These are phyloP conservation scores for Solanum sitiens DNA, from an alignment of 257 asterid species.

Conservation along the genomic window DNA sequence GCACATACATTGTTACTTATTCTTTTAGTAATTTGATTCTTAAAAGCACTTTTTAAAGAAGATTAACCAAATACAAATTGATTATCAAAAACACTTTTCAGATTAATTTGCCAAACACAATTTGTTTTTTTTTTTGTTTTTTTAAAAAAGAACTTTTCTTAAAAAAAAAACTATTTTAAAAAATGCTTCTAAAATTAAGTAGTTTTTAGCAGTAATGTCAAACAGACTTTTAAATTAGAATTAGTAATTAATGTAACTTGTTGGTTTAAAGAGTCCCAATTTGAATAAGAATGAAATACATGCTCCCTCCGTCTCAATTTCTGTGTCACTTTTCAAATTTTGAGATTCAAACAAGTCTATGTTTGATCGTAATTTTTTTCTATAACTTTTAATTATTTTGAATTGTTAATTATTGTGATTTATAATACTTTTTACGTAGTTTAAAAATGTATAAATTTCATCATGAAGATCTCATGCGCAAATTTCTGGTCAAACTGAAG, in stretches of 20 bases:
- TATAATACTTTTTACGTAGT: no score
- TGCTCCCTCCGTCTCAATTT: background rate
- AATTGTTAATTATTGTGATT: background rate
- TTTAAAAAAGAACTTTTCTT: no score
- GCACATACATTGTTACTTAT: background rate
- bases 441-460: background rate
- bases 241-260: background rate
- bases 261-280: background rate
- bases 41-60: no score
- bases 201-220: background rate
- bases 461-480: background rate
- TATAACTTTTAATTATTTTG: no score
- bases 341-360: background rate
- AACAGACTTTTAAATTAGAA: background rate
- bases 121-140: no score
- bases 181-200: background rate
- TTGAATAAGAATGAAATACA: background rate
- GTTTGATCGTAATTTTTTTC: background rate
- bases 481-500: background rate
- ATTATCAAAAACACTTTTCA: background rate
- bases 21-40: background rate
- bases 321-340: background rate
- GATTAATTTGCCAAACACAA: background rate
- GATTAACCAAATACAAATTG: background rate
- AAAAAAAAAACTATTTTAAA: no score